Evolutionary conservation across 2,329 filamentous ascomycete species (phyloP).

Genomic region (Talaromyces sp.): DNA sequence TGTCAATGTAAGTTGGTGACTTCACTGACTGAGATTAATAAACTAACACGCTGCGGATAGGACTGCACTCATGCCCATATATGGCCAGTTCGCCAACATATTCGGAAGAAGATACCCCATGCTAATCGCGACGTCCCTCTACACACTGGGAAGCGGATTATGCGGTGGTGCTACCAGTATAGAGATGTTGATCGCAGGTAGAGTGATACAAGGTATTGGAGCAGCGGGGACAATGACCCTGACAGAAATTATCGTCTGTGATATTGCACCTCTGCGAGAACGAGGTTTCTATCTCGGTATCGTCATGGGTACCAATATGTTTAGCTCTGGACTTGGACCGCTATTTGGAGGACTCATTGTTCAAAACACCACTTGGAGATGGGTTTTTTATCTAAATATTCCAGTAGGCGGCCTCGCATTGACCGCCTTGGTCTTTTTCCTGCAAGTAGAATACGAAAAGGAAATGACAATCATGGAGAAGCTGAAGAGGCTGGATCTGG

Average conservation of each 20-base stretch:
- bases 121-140: slow-evolving; percentile 44
- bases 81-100: slow-evolving; percentile 51
- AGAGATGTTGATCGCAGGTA: slow-evolving; percentile 52
- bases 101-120: slow-evolving; percentile 49
- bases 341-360: slow-evolving; percentile 34
- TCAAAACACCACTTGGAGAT: slow-evolving; percentile 28
- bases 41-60: background rate
- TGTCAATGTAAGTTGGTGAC: slow-evolving; percentile 23
- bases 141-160: slow-evolving; percentile 53
- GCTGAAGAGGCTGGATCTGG: slow-evolving; percentile 26
- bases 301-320: slow-evolving; percentile 21
- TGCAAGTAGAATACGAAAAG: slow-evolving; percentile 21
- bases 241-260: slow-evolving; percentile 45
- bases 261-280: slow-evolving; percentile 43
- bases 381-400: slow-evolving; percentile 33
- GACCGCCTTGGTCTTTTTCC: slow-evolving; percentile 24
- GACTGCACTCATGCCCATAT: slow-evolving; percentile 49
- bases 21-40: background rate
- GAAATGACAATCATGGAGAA: slow-evolving; percentile 11
- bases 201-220: slow-evolving; percentile 54
- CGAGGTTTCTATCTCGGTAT: slow-evolving; percentile 28
- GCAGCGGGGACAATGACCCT: slow-evolving; percentile 41
- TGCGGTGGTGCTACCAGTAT: slow-evolving; percentile 47
- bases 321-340: slow-evolving; percentile 49
- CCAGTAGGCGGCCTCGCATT: slow-evolving; percentile 25